Base-by-base conservation (phyloP, 2,329 filamentous ascomycete species). In the Zymoseptoria tritici region DNA sequence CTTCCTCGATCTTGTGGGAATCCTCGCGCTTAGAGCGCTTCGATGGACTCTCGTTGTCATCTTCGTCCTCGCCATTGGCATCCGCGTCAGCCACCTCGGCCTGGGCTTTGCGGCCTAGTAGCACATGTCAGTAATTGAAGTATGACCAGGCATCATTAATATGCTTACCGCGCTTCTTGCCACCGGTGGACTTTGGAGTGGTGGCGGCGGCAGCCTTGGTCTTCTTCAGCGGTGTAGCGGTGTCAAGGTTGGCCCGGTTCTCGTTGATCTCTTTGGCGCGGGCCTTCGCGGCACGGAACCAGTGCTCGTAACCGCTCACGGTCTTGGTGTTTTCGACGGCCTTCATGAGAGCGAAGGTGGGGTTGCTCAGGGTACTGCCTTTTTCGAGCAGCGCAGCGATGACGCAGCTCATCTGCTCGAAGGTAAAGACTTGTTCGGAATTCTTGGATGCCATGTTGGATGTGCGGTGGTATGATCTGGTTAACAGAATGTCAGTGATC, bases 271-370 rank as follows among this genome's bases (percentile, higher is more conserved):
- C 68, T 13, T 64, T 62, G 22, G 67, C 71, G 11, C 67, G 61
- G 9, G 57, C 60, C 60, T 72, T 71, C 58, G 70, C 67, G 1
- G 46, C 55, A 26, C 70, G 69, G 56, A 73, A 72, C 42, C 61
- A 52, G 55, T 72, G 70, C 31, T 72, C 46, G 58, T 67, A 71
- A 42, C 52, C 56, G 36, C 49, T 36, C 6, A 36, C 52, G 5
- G 61, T 46, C 22, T 56, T 59, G 0, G 49, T 63, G 49, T 68
- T 66, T 52, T 70, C 68, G 9, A 71, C 55, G 3, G 52, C 49
- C 1, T 63, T 51, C 70, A 73, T 73, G n/a, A 72, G 56, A n/a
- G 66, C 36, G 65, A 64, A 73, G 49, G 68, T 59, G 22, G 65
- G 67, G 20, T 3, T 59, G 19, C 64, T 60, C 3, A 71, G 49